phyloP scores from a whole-genome alignment of 2,329 filamentous ascomycete species.

The Karstenula rhodostoma region DNA sequence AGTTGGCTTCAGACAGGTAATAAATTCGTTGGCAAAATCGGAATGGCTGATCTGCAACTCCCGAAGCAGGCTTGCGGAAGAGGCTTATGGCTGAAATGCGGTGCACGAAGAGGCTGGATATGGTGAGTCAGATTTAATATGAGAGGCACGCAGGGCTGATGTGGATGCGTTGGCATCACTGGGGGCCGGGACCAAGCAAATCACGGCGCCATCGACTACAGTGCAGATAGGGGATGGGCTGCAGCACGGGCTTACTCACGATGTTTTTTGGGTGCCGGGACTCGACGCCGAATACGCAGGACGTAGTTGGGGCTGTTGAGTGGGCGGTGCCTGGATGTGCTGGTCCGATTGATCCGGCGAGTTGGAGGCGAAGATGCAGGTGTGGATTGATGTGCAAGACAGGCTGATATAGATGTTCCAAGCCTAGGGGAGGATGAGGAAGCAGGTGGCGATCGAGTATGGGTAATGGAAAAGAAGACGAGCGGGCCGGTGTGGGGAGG shows the following conservation, averaged over 20 bases:
- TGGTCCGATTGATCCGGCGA: slow-evolving; percentile 30
- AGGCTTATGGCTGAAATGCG: slow-evolving; percentile 34
- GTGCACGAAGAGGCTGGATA: slow-evolving; percentile 33
- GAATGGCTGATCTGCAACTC: slow-evolving; percentile 34
- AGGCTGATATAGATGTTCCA: slow-evolving; percentile 5
- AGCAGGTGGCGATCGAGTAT: slow-evolving; percentile 14
- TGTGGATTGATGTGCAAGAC: slow-evolving; percentile 1
- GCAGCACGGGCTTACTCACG: slow-evolving; percentile 43
- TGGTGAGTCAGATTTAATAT: slow-evolving; percentile 50
- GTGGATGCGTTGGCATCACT: slow-evolving; percentile 42
- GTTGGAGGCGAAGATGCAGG: slow-evolving; percentile 25
- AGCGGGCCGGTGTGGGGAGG: slow-evolving; percentile 26
- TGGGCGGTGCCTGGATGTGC: slow-evolving; percentile 29
- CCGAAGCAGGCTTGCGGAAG: slow-evolving; percentile 25
- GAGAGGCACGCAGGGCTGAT: slow-evolving; percentile 39
- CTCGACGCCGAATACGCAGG: slow-evolving; percentile 20
- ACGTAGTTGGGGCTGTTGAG: slow-evolving; percentile 22
- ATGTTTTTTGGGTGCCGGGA: slow-evolving; percentile 25
- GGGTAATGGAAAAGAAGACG: slow-evolving; percentile 13
- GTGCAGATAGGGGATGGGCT: slow-evolving; percentile 33
- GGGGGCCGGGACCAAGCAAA: slow-evolving; percentile 27
- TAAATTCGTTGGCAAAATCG: slow-evolving; percentile 41
- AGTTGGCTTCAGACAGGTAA: slow-evolving; percentile 41
- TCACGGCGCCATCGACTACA: slow-evolving; percentile 34
- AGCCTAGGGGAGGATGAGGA: slow-evolving; percentile 10